Evolutionary conservation across 2,329 filamentous ascomycete species (phyloP).

Genomic region (Lachnellula arida): DNA sequence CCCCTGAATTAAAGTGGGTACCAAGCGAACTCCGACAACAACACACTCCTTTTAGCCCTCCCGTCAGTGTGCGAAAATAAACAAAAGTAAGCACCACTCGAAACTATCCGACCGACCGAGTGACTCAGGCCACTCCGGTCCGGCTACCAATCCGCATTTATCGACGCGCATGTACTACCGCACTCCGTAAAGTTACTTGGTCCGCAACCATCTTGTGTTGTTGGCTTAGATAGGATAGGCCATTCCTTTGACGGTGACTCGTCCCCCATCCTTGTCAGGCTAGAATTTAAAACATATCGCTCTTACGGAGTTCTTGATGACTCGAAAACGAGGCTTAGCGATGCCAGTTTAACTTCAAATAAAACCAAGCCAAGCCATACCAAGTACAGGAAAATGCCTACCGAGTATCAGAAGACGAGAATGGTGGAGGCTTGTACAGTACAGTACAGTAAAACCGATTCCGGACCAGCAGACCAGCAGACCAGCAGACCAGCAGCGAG

Average conservation of each 20-base stretch:
- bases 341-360: neutral
- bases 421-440: neutral
- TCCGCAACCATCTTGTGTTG: no score
- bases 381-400: neutral
- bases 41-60: neutral
- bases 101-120: slow-evolving; percentile 1
- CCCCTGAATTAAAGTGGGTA: neutral
- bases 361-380: neutral
- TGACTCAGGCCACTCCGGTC: slow-evolving; percentile 6
- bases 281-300: no score
- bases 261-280: neutral
- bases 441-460: neutral
- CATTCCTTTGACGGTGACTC: neutral
- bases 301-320: neutral
- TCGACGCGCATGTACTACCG: no score
- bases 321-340: neutral
- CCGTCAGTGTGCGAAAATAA: no score
- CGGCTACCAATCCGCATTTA: neutral
- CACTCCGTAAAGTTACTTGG: no score
- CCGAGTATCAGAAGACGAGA: neutral
- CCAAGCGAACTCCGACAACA: neutral
- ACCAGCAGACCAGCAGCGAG: no score
- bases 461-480: no score
- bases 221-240: no score
- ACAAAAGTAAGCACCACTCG: neutral